phyloP scores from a whole-genome alignment of 139 green algal species.

The Diplosphaera chodatii region DNA sequence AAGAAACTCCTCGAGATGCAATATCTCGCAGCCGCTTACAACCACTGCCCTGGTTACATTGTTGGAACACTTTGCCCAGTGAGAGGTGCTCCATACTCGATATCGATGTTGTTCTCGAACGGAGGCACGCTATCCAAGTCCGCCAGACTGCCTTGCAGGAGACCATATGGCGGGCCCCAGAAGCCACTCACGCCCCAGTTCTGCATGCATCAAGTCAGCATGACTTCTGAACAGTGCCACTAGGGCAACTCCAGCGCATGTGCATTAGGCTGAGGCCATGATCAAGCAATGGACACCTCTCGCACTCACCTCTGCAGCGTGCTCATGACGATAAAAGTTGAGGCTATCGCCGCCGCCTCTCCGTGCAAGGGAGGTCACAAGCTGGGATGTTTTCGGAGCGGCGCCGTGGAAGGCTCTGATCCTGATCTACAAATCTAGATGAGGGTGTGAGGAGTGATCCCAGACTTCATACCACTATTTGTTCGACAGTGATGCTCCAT shows the following conservation, averaged over 20 bases:
- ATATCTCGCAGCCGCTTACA: too few species aligned
- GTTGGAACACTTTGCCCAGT: background rate
- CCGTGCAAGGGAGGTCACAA: conserved; percentile 12
- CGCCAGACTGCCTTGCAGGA: conserved; percentile 36
- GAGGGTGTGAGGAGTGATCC: background rate
- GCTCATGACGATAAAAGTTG: conserved; percentile 11
- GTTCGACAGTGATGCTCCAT: too few species aligned
- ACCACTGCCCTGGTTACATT: background rate
- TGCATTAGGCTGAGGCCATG: background rate
- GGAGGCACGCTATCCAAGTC: background rate
- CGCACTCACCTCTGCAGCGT: background rate
- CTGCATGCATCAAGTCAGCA: background rate
- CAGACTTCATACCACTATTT: too few species aligned
- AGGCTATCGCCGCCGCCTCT: conserved; percentile 5
- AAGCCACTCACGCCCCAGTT: background rate
- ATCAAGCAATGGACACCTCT: background rate
- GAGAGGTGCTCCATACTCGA: conserved; percentile 7
- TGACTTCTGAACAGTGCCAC: too few species aligned
- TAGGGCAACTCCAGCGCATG: background rate
- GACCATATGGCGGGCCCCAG: conserved; percentile 36
- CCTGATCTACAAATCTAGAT: background rate
- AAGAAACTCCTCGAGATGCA: too few species aligned
- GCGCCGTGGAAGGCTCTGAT: background rate
- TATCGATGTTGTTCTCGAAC: conserved; percentile 1
- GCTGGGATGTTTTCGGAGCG: conserved; percentile 7